Percentiles rank a stretch among this genome's conserved stretches.
Conservation (phyloP, 345 rosid species). For the Syzygium aromaticum region DNA sequence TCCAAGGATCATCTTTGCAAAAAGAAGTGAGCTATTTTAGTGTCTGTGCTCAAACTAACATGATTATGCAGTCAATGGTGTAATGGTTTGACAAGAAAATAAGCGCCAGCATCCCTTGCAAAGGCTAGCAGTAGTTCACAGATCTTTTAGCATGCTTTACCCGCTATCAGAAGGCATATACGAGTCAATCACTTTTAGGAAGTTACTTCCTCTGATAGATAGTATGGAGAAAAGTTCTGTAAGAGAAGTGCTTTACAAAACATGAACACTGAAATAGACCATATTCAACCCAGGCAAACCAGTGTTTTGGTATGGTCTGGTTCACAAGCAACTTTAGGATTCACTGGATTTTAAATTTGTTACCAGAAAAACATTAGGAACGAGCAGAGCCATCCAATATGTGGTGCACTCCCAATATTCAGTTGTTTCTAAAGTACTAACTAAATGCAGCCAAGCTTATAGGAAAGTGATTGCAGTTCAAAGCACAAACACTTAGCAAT, state of each 20-base stretch:
- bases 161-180: not conserved
- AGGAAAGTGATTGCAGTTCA: not conserved
- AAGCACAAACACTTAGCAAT: not conserved
- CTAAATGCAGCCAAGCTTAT: not conserved
- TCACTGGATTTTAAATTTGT: not conserved
- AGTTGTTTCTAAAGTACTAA: not conserved
- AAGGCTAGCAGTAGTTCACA: not conserved
- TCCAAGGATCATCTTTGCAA: conserved; percentile 5
- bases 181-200: not conserved
- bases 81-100: not conserved
- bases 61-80: not conserved
- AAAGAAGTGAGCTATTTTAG: not conserved
- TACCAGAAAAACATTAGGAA: not conserved
- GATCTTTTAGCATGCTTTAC: not conserved
- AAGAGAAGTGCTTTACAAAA: not conserved
- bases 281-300: not conserved
- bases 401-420: too few species aligned
- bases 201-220: not conserved
- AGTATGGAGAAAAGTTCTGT: not conserved
- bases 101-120: not conserved
- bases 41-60: not conserved
- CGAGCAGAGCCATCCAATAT: not conserved
- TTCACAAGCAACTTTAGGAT: not conserved
- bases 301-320: not conserved
- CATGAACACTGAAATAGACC: not conserved